These are phyloP conservation scores for Cordyceps farinosa DNA, from an alignment of 2,329 filamentous ascomycete genomes.

Conservation along the genomic window DNA sequence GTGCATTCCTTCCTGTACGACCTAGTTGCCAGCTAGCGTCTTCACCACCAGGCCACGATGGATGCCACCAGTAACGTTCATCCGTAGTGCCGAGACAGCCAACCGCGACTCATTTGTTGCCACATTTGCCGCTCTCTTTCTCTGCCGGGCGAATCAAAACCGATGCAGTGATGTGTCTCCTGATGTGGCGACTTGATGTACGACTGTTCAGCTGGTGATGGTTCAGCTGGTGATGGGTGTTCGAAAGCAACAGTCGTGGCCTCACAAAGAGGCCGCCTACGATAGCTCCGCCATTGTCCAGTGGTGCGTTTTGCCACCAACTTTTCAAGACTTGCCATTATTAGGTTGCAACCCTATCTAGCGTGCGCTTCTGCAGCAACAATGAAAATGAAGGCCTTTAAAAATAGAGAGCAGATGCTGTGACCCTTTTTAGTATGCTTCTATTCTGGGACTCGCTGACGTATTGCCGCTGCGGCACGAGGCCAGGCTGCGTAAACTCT, in stretches of 20 bases:
- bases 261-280: not conserved
- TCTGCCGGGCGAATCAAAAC: not conserved
- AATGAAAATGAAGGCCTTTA: not conserved
- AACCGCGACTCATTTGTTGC: not conserved
- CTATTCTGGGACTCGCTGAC: constrained; percentile 9
- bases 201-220: constrained; percentile 2
- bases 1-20: not conserved
- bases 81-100: not conserved
- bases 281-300: not conserved
- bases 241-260: not conserved
- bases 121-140: not conserved
- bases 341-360: not conserved
- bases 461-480: not conserved
- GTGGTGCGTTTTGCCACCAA: not conserved
- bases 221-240: constrained; percentile 1
- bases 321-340: not conserved
- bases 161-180: too few relatives aligned
- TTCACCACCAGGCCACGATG: not conserved
- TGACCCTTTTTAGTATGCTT: not conserved
- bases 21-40: not conserved
- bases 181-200: not conserved
- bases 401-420: too few relatives aligned
- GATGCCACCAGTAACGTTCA: not conserved
- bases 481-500: not conserved
- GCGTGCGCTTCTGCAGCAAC: not conserved